These are phyloP conservation scores for Xylariaceae sp. DNA, from an alignment of 2,329 filamentous ascomycete species.

Conservation along the genomic window DNA sequence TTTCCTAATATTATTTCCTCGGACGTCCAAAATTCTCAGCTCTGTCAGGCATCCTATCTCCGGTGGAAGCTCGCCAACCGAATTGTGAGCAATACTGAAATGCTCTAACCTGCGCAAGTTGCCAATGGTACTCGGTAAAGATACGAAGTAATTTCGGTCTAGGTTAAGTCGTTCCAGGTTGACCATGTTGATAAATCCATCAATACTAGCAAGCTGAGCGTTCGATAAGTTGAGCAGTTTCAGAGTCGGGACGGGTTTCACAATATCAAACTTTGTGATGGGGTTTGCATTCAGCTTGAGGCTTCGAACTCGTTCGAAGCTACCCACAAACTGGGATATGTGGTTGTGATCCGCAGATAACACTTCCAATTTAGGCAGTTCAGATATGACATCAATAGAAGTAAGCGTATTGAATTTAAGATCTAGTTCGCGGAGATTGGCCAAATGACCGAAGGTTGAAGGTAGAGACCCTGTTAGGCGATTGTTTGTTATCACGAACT, in stretches of 20 bases:
- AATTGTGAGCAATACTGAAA: conserved; percentile 91
- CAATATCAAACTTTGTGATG: conserved; percentile 87
- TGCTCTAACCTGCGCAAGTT: conserved; percentile 79
- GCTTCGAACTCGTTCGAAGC: conserved; percentile 78
- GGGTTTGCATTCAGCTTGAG: conserved; percentile 93
- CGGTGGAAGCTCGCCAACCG: conserved; percentile 73
- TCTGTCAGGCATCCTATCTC: conserved; percentile 87
- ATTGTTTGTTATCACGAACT: conserved; percentile 95
- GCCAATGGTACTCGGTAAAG: conserved; percentile 79
- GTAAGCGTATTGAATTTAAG: conserved; percentile 88
- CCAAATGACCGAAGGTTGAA: conserved; percentile 64
- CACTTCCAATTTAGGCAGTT: conserved; percentile 81
- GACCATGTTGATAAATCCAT: conserved; percentile 82
- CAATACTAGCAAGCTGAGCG: conserved; percentile 84
- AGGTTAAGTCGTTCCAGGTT: conserved; percentile 84
- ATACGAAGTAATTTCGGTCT: conserved; percentile 94
- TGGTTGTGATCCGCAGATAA: conserved; percentile 88
- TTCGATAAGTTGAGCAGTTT: conserved; percentile 86
- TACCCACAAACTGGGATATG: conserved; percentile 83
- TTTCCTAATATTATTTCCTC: conserved; percentile 88
- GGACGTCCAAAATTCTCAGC: conserved; percentile 78
- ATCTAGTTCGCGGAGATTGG: conserved; percentile 83
- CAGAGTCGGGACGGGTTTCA: conserved; percentile 70
- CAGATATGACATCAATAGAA: conserved; percentile 81
- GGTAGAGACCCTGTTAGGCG: conserved; percentile 73